These are phyloP conservation scores for Eucalyptus melliodora DNA, from an alignment of 345 rosid genomes.

Conservation along the genomic window DNA sequence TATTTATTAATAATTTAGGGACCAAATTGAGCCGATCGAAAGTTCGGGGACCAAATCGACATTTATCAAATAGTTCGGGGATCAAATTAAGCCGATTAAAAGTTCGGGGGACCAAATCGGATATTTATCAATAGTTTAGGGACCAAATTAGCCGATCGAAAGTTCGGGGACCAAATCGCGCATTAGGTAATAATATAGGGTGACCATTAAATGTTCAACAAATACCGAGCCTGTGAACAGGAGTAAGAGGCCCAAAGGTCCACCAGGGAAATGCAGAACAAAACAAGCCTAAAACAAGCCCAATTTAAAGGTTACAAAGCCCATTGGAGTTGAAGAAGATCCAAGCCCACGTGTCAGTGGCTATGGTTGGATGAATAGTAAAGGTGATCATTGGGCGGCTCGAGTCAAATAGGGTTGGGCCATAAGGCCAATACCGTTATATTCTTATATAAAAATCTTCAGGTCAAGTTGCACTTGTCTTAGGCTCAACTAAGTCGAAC, in stretches of 20 bases:
- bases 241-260: not conserved
- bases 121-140: too few species aligned
- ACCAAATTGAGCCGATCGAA: too few species aligned
- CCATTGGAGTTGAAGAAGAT: not conserved
- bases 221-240: not conserved
- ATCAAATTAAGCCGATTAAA: too few species aligned
- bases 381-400: not conserved
- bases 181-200: too few species aligned
- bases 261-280: not conserved
- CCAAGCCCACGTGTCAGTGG: not conserved
- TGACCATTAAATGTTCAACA: too few species aligned
- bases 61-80: too few species aligned
- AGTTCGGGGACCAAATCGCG: too few species aligned
- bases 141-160: too few species aligned
- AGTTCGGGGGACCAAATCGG: too few species aligned
- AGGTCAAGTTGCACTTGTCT: not conserved
- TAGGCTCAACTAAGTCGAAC: rapidly evolving
- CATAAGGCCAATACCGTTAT: not conserved
- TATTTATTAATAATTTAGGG: too few species aligned
- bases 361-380: not conserved
- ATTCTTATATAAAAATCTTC: not conserved
- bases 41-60: too few species aligned
- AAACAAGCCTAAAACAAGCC: not conserved
- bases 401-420: rapidly evolving
- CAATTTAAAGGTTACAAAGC: not conserved